A percentile compares a stretch with the other conserved stretches of the same genome.
Evolutionary conservation across 176 grass and related monocot genomes (phyloP).

Genomic region (Chloris gayana): DNA sequence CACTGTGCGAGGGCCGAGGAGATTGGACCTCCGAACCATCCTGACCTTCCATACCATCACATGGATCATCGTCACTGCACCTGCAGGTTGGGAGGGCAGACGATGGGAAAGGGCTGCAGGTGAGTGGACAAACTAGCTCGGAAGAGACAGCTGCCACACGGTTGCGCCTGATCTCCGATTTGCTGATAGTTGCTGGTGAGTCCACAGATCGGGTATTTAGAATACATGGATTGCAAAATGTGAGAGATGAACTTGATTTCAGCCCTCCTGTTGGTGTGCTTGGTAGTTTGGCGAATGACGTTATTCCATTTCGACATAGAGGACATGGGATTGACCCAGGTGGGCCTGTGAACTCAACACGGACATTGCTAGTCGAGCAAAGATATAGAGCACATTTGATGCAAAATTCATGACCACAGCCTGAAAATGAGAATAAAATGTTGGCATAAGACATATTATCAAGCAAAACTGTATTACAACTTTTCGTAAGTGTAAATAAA

Average conservation of each 20-base stretch:
- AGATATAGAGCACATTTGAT: constrained; percentile 92
- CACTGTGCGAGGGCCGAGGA: constrained; percentile 42
- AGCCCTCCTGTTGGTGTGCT: constrained; percentile 54
- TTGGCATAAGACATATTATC: constrained; percentile 18
- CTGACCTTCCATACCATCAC: constrained; percentile 43
- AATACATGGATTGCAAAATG: constrained; percentile 93
- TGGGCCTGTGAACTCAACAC: constrained; percentile 57
- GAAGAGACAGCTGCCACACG: constrained; percentile 78
- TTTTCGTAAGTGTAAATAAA: constrained; percentile 18
- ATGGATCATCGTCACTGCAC: constrained; percentile 62
- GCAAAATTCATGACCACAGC: constrained; percentile 90
- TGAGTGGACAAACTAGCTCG: constrained; percentile 78
- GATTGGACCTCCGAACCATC: constrained; percentile 54
- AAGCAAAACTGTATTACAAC: constrained; percentile 12
- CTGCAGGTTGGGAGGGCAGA: constrained; percentile 66
- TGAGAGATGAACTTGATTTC: constrained; percentile 71
- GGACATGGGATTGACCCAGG: constrained; percentile 93
- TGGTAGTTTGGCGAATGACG: constrained; percentile 67
- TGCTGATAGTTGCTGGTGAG: constrained; percentile 54
- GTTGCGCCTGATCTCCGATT: constrained; percentile 75
- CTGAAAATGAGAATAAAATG: constrained; percentile 50
- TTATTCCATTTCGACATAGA: constrained; percentile 84
- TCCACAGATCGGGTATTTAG: constrained; percentile 59
- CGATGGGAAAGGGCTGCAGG: constrained; percentile 77
- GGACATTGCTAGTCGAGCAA: constrained; percentile 82